phyloP scores from a whole-genome alignment of 2,329 filamentous ascomycete species.

The Exophiala sp. region DNA sequence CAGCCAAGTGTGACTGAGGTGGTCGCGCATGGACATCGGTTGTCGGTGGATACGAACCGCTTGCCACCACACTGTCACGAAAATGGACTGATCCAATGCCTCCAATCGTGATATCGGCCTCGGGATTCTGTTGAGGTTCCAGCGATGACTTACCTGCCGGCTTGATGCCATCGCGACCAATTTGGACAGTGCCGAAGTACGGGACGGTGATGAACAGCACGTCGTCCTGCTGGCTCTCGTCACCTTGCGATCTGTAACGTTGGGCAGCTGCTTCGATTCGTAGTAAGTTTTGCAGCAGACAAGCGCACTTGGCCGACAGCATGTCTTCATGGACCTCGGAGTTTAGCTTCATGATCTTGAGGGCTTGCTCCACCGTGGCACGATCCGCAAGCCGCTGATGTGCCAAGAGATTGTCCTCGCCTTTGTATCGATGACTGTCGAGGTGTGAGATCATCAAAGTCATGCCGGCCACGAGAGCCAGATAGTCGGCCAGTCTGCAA shows the following conservation, averaged over 20 bases:
- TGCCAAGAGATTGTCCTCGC: slow-evolving; percentile 30
- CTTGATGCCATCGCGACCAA: slow-evolving; percentile 28
- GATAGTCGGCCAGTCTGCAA: slow-evolving; percentile 31
- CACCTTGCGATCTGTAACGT: slow-evolving; percentile 4
- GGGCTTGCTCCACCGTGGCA: slow-evolving; percentile 38
- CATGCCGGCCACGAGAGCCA: slow-evolving; percentile 30
- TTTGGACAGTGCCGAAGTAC: slow-evolving; percentile 41
- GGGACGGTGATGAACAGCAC: slow-evolving; percentile 42
- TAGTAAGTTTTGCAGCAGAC: slow-evolving; percentile 37
- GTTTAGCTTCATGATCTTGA: slow-evolving; percentile 36
- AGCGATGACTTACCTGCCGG: not conserved
- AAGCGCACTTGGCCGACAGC: slow-evolving; percentile 33
- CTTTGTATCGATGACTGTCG: slow-evolving; percentile 20
- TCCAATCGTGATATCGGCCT: slow-evolving; percentile 4
- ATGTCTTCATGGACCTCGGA: slow-evolving; percentile 32
- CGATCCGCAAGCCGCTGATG: slow-evolving; percentile 43
- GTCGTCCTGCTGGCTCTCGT: slow-evolving; percentile 26
- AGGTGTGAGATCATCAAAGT: slow-evolving; percentile 31
- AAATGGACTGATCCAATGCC: slow-evolving; percentile 2
- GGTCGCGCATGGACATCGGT: no score
- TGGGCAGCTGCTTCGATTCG: slow-evolving; percentile 38
- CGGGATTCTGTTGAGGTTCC: not conserved
- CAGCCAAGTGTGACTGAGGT: no score
- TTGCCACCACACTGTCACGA: not conserved
- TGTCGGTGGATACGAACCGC: not conserved